Percentiles rank a stretch among this genome's conserved stretches.
These are phyloP conservation scores for Yarrowia deformans DNA, from an alignment of 805 yeast genomes.

Conservation along the genomic window DNA sequence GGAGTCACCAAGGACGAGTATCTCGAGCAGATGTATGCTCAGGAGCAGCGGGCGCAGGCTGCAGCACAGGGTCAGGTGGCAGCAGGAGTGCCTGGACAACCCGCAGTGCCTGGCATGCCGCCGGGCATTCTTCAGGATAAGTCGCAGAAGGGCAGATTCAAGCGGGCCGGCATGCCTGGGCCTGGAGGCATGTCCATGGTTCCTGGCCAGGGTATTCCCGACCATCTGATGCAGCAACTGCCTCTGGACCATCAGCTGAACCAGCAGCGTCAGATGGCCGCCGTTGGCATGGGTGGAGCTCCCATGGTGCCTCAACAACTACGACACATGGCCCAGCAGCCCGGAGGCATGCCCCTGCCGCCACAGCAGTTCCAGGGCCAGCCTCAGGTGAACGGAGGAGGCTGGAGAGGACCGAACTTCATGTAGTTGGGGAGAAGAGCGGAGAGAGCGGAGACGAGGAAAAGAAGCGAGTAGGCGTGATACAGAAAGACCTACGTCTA, in stretches of 20 bases:
- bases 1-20: slow-evolving; percentile 30
- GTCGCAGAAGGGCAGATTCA: slow-evolving; percentile 21
- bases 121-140: slow-evolving; percentile 4
- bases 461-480: background rate
- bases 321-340: slow-evolving; percentile 15
- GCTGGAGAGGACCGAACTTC: slow-evolving; percentile 5
- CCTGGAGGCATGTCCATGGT: slow-evolving; percentile 15
- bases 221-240: slow-evolving; percentile 31
- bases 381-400: background rate
- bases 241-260: slow-evolving; percentile 41
- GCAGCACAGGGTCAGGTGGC: slow-evolving; percentile 25
- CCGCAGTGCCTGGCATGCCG: slow-evolving; percentile 3
- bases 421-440: background rate
- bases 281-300: slow-evolving; percentile 15
- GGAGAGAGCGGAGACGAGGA: background rate
- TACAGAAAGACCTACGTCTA: background rate
- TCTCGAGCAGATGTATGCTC: slow-evolving; percentile 32
- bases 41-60: slow-evolving; percentile 32
- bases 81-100: background rate
- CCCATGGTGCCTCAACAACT: slow-evolving; percentile 30
- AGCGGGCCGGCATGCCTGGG: slow-evolving; percentile 2
- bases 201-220: slow-evolving; percentile 17
- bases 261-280: slow-evolving; percentile 45
- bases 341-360: slow-evolving; percentile 23
- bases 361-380: slow-evolving; percentile 29